Evolutionary conservation across 202 grass and related monocot species (phyloP), one percentile per base, ranked within the genome.

Genomic region (Miscanthus sacchariflorus): DNA sequence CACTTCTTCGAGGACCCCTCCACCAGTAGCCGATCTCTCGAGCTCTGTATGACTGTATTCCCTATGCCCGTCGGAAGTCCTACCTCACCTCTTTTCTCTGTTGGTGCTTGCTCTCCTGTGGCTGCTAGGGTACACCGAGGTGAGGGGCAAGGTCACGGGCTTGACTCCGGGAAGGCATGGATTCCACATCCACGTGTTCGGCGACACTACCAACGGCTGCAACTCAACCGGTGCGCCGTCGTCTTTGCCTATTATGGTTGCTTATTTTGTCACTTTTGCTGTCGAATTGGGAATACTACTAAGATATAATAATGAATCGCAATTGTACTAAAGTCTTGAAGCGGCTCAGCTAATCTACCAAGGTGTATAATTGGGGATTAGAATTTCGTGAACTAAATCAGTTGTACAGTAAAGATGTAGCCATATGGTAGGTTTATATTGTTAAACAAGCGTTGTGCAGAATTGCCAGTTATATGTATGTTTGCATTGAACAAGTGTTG

Each of bases 121-220:
- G 50, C 19, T 64, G 50, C 54, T 58, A 94, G 92, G 92, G 77
- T 85, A 74, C 76, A 94, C 92, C 3, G 71, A 94, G 68, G 92
- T 91, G 89, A 91, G 84, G 84, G 92, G 92, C 44, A 89, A 43
- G 80, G 67, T 94, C 81, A 39, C 84, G 4, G 89, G 92, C 52
- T 87, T 93, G 49, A 48, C 92, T 63, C 92, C 89, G 25, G 92
- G 92, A 5, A 72, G 58, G 17, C 89, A 93, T 52, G 92, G 89
- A 59, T 93, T 93, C 80, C 92, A 91, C 86, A 91, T 93, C 83
- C 92, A 93, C 77, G 71, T 89, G 36, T 93, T 93, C 35, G 89
- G 92, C 25, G 92, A 91, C 89, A 93, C 92, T 71, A 93, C 92
- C 64, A 93, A 91, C 35, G 92, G 92, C 80, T 93, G 92, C 92